These are phyloP conservation scores for Colletotrichum sp. DNA, from an alignment of 2,329 filamentous ascomycete genomes.

Conservation along the genomic window DNA sequence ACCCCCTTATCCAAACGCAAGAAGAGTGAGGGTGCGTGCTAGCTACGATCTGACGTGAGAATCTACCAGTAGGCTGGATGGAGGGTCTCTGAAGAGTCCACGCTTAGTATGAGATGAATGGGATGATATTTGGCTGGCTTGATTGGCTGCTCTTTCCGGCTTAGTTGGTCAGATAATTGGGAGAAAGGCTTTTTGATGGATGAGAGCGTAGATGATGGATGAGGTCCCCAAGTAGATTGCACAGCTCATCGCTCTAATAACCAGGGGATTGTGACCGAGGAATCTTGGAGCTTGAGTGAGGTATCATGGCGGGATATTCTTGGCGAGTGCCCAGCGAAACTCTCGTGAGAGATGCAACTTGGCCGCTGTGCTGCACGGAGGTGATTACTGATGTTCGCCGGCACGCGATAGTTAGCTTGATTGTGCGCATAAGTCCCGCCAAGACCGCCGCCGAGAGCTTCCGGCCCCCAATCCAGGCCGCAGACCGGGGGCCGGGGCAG, in stretches of 20 bases:
- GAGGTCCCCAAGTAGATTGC: not conserved
- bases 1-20: not conserved
- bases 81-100: not conserved
- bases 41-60: not conserved
- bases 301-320: not conserved
- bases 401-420: not conserved
- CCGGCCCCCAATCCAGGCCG: not conserved
- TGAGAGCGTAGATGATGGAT: not conserved
- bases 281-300: not conserved
- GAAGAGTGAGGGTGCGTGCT: not conserved
- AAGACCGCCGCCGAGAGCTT: not conserved
- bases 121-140: not conserved
- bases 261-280: too few relatives aligned
- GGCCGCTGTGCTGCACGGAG: not conserved
- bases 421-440: not conserved
- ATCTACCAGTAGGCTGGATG: not conserved
- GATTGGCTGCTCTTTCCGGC: not conserved
- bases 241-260: too few relatives aligned
- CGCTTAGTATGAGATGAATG: not conserved
- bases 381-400: not conserved
- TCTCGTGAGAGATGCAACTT: accelerated
- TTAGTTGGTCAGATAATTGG: not conserved
- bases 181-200: not conserved
- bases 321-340: not conserved
- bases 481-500: not conserved